Conservation (phyloP, 192 early-diverging fungal species). For the Coemansia sp. region DNA sequence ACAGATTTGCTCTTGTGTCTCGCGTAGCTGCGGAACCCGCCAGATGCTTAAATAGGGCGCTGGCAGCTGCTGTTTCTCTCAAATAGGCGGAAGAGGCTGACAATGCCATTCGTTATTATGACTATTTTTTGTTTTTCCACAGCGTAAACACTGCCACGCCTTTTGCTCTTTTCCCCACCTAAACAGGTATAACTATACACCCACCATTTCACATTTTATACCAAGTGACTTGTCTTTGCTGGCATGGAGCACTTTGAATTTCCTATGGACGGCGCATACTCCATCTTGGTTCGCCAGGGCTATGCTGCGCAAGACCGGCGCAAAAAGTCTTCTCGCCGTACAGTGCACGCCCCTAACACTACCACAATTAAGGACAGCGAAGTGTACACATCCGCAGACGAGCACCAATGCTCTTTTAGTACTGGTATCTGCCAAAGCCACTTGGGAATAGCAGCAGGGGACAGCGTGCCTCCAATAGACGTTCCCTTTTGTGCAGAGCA, state of each 20-base stretch:
- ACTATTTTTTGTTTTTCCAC: not conserved
- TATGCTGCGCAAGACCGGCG: conserved; percentile 37
- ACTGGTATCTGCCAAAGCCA: not conserved
- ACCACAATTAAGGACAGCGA: not conserved
- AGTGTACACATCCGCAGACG: not conserved
- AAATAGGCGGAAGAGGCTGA: not conserved
- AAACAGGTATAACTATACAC: too few species aligned
- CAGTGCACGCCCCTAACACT: not conserved
- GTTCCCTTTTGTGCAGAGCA: not conserved
- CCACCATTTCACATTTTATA: not conserved
- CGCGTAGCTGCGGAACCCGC: not conserved
- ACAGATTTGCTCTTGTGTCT: not conserved
- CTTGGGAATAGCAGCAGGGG: not conserved
- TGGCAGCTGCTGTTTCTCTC: not conserved
- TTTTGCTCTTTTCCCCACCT: not conserved
- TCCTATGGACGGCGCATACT: conserved; percentile 19
- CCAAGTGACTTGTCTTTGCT: not conserved
- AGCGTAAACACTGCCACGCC: not conserved
- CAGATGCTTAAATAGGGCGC: not conserved
- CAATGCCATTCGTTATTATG: not conserved
- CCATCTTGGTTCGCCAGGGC: conserved; percentile 36
- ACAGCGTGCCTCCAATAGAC: not conserved
- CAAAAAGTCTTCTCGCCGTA: not conserved
- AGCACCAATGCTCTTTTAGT: not conserved
- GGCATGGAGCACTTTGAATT: conserved; percentile 28